phyloP scores from a whole-genome alignment of 2,329 filamentous ascomycete genomes.

The Fusarium mundagurra region DNA sequence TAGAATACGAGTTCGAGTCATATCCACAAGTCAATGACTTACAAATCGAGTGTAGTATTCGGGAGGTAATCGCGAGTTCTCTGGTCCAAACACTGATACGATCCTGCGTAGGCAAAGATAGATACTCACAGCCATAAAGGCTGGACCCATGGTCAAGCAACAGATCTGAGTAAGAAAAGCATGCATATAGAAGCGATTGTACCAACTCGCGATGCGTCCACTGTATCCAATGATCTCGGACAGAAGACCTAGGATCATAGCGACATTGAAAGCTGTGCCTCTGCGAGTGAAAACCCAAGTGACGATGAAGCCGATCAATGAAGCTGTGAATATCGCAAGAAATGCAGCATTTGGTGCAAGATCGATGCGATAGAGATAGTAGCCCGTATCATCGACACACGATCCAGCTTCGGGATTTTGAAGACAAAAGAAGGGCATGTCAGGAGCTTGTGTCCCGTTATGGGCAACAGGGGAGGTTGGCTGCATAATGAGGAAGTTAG shows the following conservation, averaged over 20 bases:
- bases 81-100: constrained; percentile 57
- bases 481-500: background rate
- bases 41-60: constrained; percentile 61
- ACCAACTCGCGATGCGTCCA: constrained; percentile 64
- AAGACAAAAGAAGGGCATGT: constrained; percentile 41
- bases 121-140: constrained; percentile 71
- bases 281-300: constrained; percentile 56
- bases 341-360: constrained; percentile 63
- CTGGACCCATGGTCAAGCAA: constrained; percentile 71
- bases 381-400: constrained; percentile 49
- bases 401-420: constrained; percentile 38
- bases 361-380: constrained; percentile 62
- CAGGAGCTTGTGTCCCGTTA: constrained; percentile 34
- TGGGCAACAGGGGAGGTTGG: constrained; percentile 25
- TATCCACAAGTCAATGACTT: constrained; percentile 26
- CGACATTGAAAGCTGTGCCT: constrained; percentile 61
- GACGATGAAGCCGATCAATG: constrained; percentile 53
- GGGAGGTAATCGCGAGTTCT: constrained; percentile 60
- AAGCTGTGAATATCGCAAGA: constrained; percentile 59
- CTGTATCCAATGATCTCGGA: constrained; percentile 69
- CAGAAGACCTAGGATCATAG: constrained; percentile 62
- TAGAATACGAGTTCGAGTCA: background rate
- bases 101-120: constrained; percentile 69
- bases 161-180: constrained; percentile 67
- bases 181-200: constrained; percentile 61